A percentile compares a stretch with the other conserved stretches of the same genome.
These are phyloP conservation scores for Sporothrix protearum DNA, from an alignment of 2,329 filamentous ascomycete species.

Conservation along the genomic window DNA sequence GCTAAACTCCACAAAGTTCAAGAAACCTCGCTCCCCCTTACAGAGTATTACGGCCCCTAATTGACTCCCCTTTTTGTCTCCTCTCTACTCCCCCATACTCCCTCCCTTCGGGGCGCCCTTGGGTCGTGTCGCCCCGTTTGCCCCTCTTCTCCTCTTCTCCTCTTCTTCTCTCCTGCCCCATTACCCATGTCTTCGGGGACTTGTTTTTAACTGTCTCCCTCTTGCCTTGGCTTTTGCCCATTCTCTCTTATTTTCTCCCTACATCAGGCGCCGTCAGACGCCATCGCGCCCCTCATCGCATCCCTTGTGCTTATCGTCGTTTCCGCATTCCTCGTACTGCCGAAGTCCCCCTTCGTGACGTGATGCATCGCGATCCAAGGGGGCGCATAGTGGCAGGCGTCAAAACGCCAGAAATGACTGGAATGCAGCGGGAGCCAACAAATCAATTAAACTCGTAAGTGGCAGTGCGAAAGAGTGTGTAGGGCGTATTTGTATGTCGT, in stretches of 20 bases:
- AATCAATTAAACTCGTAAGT: neutral
- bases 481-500: neutral
- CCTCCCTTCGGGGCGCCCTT: neutral
- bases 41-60: neutral
- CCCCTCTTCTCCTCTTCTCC: neutral
- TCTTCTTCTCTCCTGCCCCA: neutral
- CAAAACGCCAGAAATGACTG: neutral
- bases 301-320: slow-evolving; percentile 14
- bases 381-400: neutral
- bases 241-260: neutral
- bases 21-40: too few species aligned
- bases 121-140: neutral
- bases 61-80: neutral
- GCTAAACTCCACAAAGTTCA: neutral
- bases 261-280: neutral
- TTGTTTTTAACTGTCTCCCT: neutral
- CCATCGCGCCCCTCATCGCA: too few species aligned
- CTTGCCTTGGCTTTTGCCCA: neutral
- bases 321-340: slow-evolving; percentile 5
- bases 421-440: neutral
- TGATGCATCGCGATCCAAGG: neutral
- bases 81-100: neutral
- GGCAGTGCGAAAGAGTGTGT: neutral
- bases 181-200: neutral
- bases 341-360: neutral